Percentiles rank a stretch among this genome's conserved stretches.
phyloP scores from a whole-genome alignment of 2,329 filamentous ascomycete species.

The Cladosporium sp. region DNA sequence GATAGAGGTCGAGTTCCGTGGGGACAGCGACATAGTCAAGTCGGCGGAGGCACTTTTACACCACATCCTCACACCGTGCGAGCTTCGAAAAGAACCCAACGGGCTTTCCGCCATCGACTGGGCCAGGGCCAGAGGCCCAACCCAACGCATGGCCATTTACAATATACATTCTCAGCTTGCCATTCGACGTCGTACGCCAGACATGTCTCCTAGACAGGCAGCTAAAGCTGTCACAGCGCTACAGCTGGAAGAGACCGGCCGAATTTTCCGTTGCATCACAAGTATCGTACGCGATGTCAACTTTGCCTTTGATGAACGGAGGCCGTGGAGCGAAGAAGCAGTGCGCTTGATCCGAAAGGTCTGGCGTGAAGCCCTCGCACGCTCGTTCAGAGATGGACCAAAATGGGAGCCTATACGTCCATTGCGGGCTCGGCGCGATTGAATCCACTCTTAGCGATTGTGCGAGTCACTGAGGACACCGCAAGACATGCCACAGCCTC shows the following conservation, averaged over 20 bases:
- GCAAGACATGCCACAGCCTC: not conserved
- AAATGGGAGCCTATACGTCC: not conserved
- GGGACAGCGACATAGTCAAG: not conserved
- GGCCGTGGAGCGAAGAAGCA: not conserved
- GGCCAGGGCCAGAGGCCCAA: too few species aligned
- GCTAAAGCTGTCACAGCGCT: not conserved
- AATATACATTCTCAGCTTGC: not conserved
- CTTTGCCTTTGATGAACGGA: not conserved
- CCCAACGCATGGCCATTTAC: not conserved
- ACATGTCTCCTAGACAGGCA: not conserved
- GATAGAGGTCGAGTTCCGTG: not conserved
- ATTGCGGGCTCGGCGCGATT: not conserved
- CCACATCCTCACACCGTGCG: not conserved
- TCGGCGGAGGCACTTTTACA: not conserved
- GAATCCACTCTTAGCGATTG: not conserved
- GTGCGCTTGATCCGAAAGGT: not conserved
- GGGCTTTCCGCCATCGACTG: not conserved
- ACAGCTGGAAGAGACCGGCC: not conserved
- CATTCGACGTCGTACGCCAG: not conserved
- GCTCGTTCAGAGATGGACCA: not conserved
- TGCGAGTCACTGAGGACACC: not conserved
- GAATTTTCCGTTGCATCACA: not conserved
- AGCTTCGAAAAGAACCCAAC: not conserved
- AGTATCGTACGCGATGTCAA: not conserved
- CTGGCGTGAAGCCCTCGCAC: not conserved